phyloP scores from a whole-genome alignment of 2,329 filamentous ascomycete species.

The Ophiostoma himal-ulmi region DNA sequence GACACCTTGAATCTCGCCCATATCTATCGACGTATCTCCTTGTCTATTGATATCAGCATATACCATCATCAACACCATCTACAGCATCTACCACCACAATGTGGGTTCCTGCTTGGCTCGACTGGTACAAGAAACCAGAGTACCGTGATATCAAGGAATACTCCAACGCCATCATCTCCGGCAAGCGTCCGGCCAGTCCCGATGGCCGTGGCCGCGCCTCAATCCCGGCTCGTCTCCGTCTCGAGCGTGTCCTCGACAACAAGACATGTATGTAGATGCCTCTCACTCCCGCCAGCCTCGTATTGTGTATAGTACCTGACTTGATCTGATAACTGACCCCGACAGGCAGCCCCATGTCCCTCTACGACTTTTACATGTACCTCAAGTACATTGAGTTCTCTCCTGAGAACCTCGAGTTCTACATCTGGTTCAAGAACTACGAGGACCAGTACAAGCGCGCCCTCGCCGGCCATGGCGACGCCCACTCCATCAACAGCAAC shows the following conservation, averaged over 20 bases:
- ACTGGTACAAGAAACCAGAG: constrained; percentile 47
- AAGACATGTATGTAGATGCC: constrained; percentile 38
- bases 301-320: no score
- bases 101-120: constrained; percentile 35
- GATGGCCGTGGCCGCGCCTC: constrained; percentile 34
- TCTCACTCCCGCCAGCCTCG: not conserved
- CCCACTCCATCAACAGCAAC: constrained; percentile 28
- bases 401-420: constrained; percentile 46
- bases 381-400: constrained; percentile 46
- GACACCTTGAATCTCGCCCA: not conserved
- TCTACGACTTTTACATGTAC: constrained; percentile 49
- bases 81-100: constrained; percentile 24
- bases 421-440: constrained; percentile 45
- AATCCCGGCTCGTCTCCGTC: constrained; percentile 37
- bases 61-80: not conserved
- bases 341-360: constrained; percentile 43
- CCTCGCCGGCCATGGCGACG: constrained; percentile 28
- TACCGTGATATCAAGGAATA: constrained; percentile 45
- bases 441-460: constrained; percentile 31
- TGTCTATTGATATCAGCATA: not conserved
- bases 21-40: not conserved
- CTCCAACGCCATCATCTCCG: constrained; percentile 35
- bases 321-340: not conserved
- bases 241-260: constrained; percentile 44
- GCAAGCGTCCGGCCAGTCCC: constrained; percentile 35